A percentile compares a stretch with the other conserved stretches of the same genome.
phyloP scores from a whole-genome alignment of 305 asterid genomes.

The Euphrasia arctica region DNA sequence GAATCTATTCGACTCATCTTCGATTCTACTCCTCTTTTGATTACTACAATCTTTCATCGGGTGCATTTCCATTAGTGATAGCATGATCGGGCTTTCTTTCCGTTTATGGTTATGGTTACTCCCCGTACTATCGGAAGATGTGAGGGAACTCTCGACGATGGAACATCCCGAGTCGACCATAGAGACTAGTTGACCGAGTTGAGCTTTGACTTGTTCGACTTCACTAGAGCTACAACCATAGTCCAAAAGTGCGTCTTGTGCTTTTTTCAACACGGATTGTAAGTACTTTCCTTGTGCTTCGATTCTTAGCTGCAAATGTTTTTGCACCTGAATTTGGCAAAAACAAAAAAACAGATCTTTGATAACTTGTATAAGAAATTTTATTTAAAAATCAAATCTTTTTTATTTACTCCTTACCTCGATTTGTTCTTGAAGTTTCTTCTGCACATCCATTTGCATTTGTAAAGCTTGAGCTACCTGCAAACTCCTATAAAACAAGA shows the following conservation, averaged over 20 bases:
- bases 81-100: slow-evolving; percentile 32
- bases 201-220: slow-evolving; percentile 64
- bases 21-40: slow-evolving; percentile 40
- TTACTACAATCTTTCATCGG: slow-evolving; percentile 19
- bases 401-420: slow-evolving; percentile 29
- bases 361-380: too few species aligned
- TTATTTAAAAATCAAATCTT: too few species aligned
- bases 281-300: slow-evolving; percentile 94
- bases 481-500: slow-evolving; percentile 32
- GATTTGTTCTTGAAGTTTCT: slow-evolving; percentile 81
- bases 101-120: slow-evolving; percentile 2
- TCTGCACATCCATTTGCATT: slow-evolving; percentile 92
- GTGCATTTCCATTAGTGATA: slow-evolving; percentile 58
- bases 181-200: slow-evolving; percentile 69
- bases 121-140: slow-evolving; percentile 62
- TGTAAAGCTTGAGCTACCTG: slow-evolving; percentile 64
- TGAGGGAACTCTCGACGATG: slow-evolving; percentile 67
- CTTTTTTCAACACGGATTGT: slow-evolving; percentile 75
- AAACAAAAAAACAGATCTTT: too few species aligned
- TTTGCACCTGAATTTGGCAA: slow-evolving; percentile 43
- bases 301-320: slow-evolving; percentile 75
- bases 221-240: slow-evolving; percentile 56
- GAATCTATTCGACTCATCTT: slow-evolving; percentile 30
- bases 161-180: slow-evolving; percentile 65
- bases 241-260: slow-evolving; percentile 74